Evolutionary conservation across 176 grass and related monocot genomes (phyloP).

Genomic region (sorghum (Sorghum bicolor)): Sorghum_bicolor_NCBIv3 NC_012870.2:10950501-10951000

Average conservation of each 20-base stretch:
- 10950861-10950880: neutral
- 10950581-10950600: no score
- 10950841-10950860: slow-evolving; percentile 16
- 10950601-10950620: neutral
- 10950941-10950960: neutral
- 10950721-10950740: neutral
- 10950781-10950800: neutral
- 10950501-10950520: neutral
- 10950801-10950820: neutral
- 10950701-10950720: slow-evolving; percentile 23
- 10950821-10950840: neutral
- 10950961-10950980: neutral
- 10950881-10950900: neutral
- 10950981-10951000: no score
- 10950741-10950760: neutral
- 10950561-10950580: no score
- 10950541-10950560: neutral
- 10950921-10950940: neutral
- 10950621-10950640: neutral
- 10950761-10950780: neutral
- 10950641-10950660: neutral
- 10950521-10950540: neutral
- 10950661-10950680: neutral
- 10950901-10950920: neutral
- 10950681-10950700: slow-evolving; percentile 56